These are phyloP conservation scores for Beauveria australis DNA, from an alignment of 2,329 filamentous ascomycete species.

Conservation along the genomic window DNA sequence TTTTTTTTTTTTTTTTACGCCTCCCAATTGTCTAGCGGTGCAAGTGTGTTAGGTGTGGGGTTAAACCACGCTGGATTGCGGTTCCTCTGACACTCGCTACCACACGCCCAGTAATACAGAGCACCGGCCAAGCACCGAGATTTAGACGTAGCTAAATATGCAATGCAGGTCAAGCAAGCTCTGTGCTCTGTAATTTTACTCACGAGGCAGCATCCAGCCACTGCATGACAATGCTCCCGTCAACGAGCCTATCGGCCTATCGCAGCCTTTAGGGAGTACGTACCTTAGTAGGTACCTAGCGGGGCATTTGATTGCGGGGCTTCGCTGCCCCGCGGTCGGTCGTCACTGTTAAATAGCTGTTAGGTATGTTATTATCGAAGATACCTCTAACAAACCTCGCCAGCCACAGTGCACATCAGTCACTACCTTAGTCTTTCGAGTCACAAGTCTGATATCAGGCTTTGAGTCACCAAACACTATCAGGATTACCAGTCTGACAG, in stretches of 20 bases:
- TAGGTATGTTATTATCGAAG: no score
- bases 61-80: neutral
- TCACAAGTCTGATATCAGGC: no score
- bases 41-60: conserved; percentile 2
- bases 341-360: neutral
- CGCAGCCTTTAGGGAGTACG: neutral
- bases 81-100: neutral
- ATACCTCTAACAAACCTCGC: no score
- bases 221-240: neutral
- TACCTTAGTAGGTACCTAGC: neutral
- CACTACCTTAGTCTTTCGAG: no score
- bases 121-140: neutral
- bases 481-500: no score
- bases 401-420: no score
- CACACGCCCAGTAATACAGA: neutral
- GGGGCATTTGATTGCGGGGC: neutral
- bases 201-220: no score
- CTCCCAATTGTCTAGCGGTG: neutral
- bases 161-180: no score
- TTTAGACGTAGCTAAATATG: neutral
- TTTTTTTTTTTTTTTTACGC: conserved; percentile 4
- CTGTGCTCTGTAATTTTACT: no score
- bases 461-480: no score
- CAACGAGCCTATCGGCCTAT: neutral
- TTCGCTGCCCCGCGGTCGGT: neutral